Evolutionary conservation across 73 alveolate genomes (phyloP), one percentile per base, ranked within the genome.

Genomic region (Uronychia binucleata): DNA sequence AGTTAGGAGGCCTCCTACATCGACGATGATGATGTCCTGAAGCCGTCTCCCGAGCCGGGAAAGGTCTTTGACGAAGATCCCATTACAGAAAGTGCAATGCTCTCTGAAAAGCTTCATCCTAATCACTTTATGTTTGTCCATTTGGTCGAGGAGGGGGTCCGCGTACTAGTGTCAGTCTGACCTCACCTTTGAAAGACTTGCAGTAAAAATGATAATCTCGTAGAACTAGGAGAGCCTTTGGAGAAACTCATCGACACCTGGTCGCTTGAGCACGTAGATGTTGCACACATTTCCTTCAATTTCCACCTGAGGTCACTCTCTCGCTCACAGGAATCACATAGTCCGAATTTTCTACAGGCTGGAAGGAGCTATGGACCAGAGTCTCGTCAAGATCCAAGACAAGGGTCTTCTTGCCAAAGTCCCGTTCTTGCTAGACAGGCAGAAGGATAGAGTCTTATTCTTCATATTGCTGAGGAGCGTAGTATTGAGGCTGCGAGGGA

Each of bases 371-470:
- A 80, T 94, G 96, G 5, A 94, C 96, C 31, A 94, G 91, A 31
- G 98, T 94, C 90, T 94, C 98, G 88, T 94, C 98, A 26, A 94
- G 83, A 85, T 94, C 98, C 60, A 94, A 59, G 31, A 94, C 88
- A 57, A 94, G 87, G 0, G 98, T 84, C 82, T 93, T 93, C 46
- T 46, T 46, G 5, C 67, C 67, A 46, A 46, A 46, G 19, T 46
- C 67, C 19, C 67, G 5, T 46, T 46, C 67, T 46, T 46, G 67
- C 19, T 46, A 19, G 19, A 19, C 67, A 46, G 67, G 67, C n/a
- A 46, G 67, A 5, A 46, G 19, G 67, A 46, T 46, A 11, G 67
- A 46, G 19, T 46, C 67, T 11, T 5, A 11, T 5, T 46, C 67
- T 46, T 46, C 67, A 46, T 46, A 46, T 46, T 46, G 67, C 67